A percentile compares a stretch with the other conserved stretches of the same genome.
phyloP scores from a whole-genome alignment of 768 basidiomycete species.

The Serendipita sp. region DNA sequence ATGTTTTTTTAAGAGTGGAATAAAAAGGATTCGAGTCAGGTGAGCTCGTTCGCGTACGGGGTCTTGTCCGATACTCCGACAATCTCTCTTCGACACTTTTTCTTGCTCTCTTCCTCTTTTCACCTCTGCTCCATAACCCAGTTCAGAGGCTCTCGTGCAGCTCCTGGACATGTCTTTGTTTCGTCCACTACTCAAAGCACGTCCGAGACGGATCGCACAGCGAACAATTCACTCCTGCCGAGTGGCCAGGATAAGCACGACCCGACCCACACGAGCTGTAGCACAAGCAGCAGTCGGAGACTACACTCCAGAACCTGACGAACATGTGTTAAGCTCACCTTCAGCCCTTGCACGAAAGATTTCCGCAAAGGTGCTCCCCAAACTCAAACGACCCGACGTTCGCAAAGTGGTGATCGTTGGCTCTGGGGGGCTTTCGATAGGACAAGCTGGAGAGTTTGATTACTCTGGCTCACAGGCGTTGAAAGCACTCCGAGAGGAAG shows the following conservation, averaged over 20 bases:
- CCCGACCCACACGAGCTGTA: constrained; percentile 7
- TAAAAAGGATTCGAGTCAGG: background rate
- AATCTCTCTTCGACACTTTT: background rate
- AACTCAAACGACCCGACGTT: constrained; percentile 79
- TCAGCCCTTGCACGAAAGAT: constrained; percentile 88
- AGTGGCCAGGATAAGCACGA: background rate
- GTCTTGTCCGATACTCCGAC: constrained; percentile 1
- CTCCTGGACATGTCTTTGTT: constrained; percentile 2
- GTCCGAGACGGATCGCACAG: background rate
- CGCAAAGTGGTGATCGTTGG: constrained; percentile 94
- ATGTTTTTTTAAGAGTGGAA: background rate
- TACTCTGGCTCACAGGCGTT: constrained; percentile 98
- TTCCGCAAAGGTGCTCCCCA: constrained; percentile 87
- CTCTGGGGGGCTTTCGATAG: constrained; percentile 89
- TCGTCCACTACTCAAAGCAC: constrained; percentile 3
- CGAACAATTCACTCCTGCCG: background rate
- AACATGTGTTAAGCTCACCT: constrained; percentile 57
- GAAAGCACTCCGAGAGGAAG: constrained; percentile 93
- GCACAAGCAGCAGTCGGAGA: constrained; percentile 15
- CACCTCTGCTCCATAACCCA: background rate
- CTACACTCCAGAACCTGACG: constrained; percentile 11
- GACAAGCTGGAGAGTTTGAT: constrained; percentile 98
- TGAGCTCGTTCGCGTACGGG: background rate
- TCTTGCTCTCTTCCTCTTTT: constrained; percentile 3
- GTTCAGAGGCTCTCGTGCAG: background rate